These are phyloP conservation scores for Diplodia sapinea DNA, from an alignment of 2,329 filamentous ascomycete species.

Conservation along the genomic window DNA sequence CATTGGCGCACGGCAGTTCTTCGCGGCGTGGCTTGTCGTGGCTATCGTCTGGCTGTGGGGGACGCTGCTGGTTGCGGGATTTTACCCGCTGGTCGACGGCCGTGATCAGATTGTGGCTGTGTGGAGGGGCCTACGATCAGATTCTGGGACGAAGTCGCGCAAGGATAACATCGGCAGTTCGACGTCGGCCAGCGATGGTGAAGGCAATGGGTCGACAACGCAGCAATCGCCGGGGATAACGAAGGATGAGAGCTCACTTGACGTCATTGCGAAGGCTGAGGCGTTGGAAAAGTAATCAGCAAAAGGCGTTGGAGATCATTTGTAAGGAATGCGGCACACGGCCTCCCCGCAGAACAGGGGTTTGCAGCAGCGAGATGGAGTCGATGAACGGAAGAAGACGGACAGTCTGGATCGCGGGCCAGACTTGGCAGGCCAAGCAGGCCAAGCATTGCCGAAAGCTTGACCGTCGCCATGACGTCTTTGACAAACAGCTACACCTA, in stretches of 20 bases:
- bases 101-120: conserved; percentile 43
- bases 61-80: conserved; percentile 56
- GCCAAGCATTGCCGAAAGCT: neutral
- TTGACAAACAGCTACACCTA: too few species aligned
- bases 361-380: neutral
- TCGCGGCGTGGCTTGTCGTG: conserved; percentile 58
- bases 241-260: conserved; percentile 1
- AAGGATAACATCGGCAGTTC: neutral
- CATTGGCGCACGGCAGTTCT: conserved; percentile 47
- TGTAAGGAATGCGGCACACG: neutral
- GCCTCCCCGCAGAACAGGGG: neutral
- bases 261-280: conserved; percentile 5
- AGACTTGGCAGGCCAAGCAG: neutral
- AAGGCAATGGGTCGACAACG: neutral
- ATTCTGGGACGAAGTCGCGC: neutral
- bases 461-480: conserved; percentile 16
- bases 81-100: conserved; percentile 59
- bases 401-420: neutral
- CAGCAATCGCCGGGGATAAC: neutral
- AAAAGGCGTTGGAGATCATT: neutral
- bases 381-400: neutral
- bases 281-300: conserved; percentile 3
- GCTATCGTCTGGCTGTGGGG: conserved; percentile 61
- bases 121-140: conserved; percentile 32
- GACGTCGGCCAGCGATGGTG: neutral